Conservation (phyloP, 192 early-diverging fungal genomes). For the Coemansia sp. region DNA sequence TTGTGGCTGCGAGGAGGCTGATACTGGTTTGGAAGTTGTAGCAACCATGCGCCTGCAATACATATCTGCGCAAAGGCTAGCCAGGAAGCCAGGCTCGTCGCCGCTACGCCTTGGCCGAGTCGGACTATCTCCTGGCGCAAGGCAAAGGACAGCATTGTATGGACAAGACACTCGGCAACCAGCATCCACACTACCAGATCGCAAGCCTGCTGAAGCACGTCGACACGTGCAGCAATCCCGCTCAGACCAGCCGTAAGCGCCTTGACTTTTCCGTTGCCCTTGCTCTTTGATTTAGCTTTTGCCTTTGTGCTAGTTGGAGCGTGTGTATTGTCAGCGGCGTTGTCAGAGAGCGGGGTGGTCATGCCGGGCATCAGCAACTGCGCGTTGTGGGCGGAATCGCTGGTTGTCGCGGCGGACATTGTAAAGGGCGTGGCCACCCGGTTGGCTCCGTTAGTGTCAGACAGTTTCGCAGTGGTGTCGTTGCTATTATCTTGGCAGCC, state of each 20-base stretch:
- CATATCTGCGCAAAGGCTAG: constrained; percentile 49
- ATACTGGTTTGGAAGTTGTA: constrained; percentile 29
- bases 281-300: not conserved
- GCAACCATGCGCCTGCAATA: constrained; percentile 33
- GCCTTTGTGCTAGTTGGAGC: constrained; percentile 1
- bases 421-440: constrained; percentile 16
- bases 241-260: constrained; percentile 12
- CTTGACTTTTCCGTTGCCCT: constrained; percentile 11
- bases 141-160: constrained; percentile 51
- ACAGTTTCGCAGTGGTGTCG: not conserved
- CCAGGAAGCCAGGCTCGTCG: constrained; percentile 26
- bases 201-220: constrained; percentile 31
- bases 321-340: not conserved
- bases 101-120: constrained; percentile 16
- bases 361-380: constrained; percentile 2
- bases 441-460: not conserved
- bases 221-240: constrained; percentile 16
- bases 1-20: not conserved
- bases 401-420: constrained; percentile 17
- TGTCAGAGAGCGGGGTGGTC: not conserved
- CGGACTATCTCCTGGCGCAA: constrained; percentile 45
- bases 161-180: constrained; percentile 42
- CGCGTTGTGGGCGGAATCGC: not conserved
- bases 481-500: not conserved
- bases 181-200: constrained; percentile 37